Base-by-base conservation (phyloP, 208 protist species). In the Trypanosoma mega region DNA sequence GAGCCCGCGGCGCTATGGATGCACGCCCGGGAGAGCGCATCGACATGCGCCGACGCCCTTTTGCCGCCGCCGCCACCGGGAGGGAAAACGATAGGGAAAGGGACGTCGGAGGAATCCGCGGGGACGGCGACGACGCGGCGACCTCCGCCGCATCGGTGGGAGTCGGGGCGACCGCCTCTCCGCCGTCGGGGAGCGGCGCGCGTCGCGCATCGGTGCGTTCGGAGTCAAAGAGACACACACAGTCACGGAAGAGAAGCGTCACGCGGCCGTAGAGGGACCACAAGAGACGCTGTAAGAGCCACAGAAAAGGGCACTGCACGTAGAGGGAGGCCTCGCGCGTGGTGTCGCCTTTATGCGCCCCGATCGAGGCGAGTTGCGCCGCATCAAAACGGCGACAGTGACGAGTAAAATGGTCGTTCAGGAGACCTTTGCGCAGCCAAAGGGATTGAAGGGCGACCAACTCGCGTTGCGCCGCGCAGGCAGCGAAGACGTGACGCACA, bases 181-280 rank as follows among this genome's bases (percentile, higher is more conserved):
- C 49, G 30, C 5, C 37, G 11, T 63, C 31, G 14, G 52, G 45
- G 20, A 54, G 20, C 14, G 33, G 11, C 1, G n/a, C 5, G 6
- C 24, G n/a, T 53, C 11, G 14, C 6, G n/a, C 20, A 18, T 29
- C 12, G 30, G 60, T 52, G 67, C 29, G 45, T 39, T 58, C 23
- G 63, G 63, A 21, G 45, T 45, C 3, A 61, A n/a, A n/a, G n/a
- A n/a, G n/a, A n/a, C n/a, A n/a, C n/a, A n/a, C n/a, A 56, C 73
- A 87, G 41, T 67, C 76, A 36, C 76, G 54, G 45, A 93, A 84
- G 12, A 93, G 68, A 20, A 93, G 70, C 12, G 78, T 74, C 58
- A 75, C 63, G 20, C 82, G 75, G 2, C 76, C 75, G 33, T 85
- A 73, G 68, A 93, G 54, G 45, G 63, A 67, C 73, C 83, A 78